Base-by-base conservation (phyloP, 83 land plant genomes). In the Thuja plicata region DNA sequence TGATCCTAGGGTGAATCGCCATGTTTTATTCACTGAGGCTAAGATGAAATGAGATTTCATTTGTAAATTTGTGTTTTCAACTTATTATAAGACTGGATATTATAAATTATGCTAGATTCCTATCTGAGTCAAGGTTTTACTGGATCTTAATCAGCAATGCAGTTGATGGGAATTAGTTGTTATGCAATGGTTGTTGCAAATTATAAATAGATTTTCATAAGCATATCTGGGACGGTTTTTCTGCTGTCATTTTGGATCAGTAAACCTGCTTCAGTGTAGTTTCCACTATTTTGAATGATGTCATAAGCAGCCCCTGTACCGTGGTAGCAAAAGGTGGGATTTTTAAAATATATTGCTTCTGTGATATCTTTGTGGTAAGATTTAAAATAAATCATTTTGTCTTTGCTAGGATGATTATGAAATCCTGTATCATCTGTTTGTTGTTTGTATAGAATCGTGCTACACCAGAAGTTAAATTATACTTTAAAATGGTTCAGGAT, bases 21-120 rank as follows among this genome's bases (percentile, higher is more conserved):
- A 97, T 92, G 98, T 97, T 87, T 92, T 97, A 43, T 97, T 97
- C 89, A 95, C 95, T 2, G 99, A 97, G 88, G 96, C 94, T 17
- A 97, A 97, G 92, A 97, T 96, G 97, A 94, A 96, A 74, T 95
- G 89, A 92, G 16, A 30, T 76, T 34, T 76, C 79, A 34, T 76
- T 76, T 12, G 2, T 32, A 54, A 15, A 15, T 79, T 79, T 35
- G 19, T 40, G 45, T 19, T 79, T 40, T 79, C 45, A 40, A 6
- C 19, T 37, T 38, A 38, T 79, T 79, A 43, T 79, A 19, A 79
- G 19, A 12, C 38, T 79, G 38, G 27, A 79, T 43, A 1, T 19
- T 19, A 17, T 76, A 79, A 35, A 40, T 15, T 79, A 35, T 79
- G 82, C 40, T 37, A 0, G 24, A 79, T 79, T 79, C 82, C 1